Evolutionary conservation across 176 grass and related monocot genomes (phyloP), one percentile per base, ranked within the genome.

Genomic region (Thalia dealbata): DNA sequence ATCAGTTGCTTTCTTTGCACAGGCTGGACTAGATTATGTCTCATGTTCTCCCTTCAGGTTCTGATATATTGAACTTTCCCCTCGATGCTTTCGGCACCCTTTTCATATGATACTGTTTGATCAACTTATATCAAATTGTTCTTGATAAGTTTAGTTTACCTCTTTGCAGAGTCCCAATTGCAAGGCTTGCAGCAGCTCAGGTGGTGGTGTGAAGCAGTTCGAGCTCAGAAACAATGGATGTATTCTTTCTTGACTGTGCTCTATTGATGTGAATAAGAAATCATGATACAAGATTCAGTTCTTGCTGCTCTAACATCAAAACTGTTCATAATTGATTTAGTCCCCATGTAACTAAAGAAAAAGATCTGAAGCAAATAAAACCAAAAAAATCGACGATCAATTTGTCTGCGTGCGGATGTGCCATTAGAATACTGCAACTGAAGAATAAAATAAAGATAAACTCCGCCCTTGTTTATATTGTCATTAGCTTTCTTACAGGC

Each of bases 11-110:
- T 99, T 99, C 76, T 99, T 99, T 19, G 95, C 90, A 18, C 88
- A 99, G 78, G 65, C 85, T 67, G 90, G 90, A 55, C 73, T 99
- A 64, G 81, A 99, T 74, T 99, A 99, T 75, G 95, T 99, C 72
- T 99, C 95, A 75, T 99, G 95, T 75, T 99, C 95, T 29, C 88
- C 95, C 29, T 95, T 99, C 85, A 99, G 95, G 95, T 99, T 81
- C 14, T 64, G 62, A 18, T 30, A 26, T 64, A 26, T 14, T 64
- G 14, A 60, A 23, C 24, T 64, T 26, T 29, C 28, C 3, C 14
- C 3, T 35, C 14, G 12, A 64, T 64, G 0, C 62, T 48, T 9
- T 48, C 45, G 0, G 6, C 11, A 48, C 45, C 45, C 11, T 4
- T 48, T 48, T 48, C 11, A n/a, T n/a, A n/a, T n/a, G n/a, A n/a